These are phyloP conservation scores for Plasmodium gaboni DNA, from an alignment of 169 alveolate species.

Conservation along the genomic window DNA sequence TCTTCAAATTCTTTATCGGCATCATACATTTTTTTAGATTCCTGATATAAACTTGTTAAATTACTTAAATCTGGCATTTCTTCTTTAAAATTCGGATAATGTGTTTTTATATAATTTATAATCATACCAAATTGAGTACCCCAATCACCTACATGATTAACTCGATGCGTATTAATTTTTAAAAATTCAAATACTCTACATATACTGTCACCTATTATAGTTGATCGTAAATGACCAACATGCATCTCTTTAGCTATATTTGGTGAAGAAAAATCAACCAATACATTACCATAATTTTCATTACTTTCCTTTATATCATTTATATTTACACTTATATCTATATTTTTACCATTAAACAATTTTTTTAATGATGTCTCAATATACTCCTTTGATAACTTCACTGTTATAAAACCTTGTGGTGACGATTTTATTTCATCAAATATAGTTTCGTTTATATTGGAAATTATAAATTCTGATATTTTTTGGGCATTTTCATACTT, in stretches of 20 bases:
- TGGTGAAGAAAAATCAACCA: constrained; percentile 99
- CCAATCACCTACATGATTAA: constrained; percentile 99
- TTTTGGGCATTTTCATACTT: constrained; percentile 85
- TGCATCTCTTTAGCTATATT: constrained; percentile 99
- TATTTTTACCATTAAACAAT: constrained; percentile 78
- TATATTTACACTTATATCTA: constrained; percentile 62
- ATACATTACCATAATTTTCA: constrained; percentile 27
- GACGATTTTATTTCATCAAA: constrained; percentile 87
- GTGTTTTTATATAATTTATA: constrained; percentile 90
- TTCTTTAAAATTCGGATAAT: constrained; percentile 93
- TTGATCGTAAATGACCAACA: constrained; percentile 99
- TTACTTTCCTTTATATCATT: constrained; percentile 27
- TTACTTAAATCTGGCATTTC: constrained; percentile 95
- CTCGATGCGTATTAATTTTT: constrained; percentile 90
- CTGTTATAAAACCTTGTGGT: constrained; percentile 87
- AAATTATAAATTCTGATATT: constrained; percentile 83
- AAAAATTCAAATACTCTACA: constrained; percentile 89
- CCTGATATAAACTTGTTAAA: constrained; percentile 95
- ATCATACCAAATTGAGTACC: constrained; percentile 99
- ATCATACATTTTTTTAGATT: constrained; percentile 92
- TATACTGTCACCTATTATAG: constrained; percentile 97
- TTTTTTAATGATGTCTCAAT: constrained; percentile 56
- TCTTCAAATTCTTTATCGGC: constrained; percentile 90
- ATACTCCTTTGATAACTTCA: constrained; percentile 75
- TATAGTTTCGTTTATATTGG: constrained; percentile 73